These are phyloP conservation scores for Endoconidiophora polonica DNA, from an alignment of 2,329 filamentous ascomycete species.

Conservation along the genomic window DNA sequence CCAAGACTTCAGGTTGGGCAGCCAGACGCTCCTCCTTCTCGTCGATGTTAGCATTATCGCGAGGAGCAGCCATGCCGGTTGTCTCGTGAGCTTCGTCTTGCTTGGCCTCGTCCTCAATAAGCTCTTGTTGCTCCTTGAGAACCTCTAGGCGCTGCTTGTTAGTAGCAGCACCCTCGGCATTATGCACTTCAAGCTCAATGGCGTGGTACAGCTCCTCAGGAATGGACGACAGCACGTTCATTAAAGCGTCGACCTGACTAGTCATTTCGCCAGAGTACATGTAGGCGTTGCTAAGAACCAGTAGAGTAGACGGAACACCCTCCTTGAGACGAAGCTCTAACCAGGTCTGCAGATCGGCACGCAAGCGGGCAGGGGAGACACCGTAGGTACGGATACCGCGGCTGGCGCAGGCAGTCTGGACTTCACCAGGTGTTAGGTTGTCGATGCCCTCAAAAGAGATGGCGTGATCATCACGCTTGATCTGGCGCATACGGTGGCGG, in stretches of 20 bases:
- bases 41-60: constrained; percentile 84
- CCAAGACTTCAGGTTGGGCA: constrained; percentile 32
- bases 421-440: constrained; percentile 77
- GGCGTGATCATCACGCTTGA: constrained; percentile 92
- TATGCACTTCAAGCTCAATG: constrained; percentile 96
- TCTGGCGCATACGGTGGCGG: constrained; percentile 94
- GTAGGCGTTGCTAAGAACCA: constrained; percentile 93
- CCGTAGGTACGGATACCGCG: constrained; percentile 87
- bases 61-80: constrained; percentile 55
- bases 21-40: constrained; percentile 65
- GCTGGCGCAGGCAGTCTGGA: constrained; percentile 81
- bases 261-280: constrained; percentile 90
- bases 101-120: constrained; percentile 93
- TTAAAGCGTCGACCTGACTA: constrained; percentile 81
- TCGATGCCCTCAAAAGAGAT: constrained; percentile 91
- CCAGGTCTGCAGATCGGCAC: constrained; percentile 86
- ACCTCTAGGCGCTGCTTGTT: constrained; percentile 99
- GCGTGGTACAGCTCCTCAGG: constrained; percentile 98
- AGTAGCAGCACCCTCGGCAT: constrained; percentile 86
- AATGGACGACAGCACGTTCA: constrained; percentile 82
- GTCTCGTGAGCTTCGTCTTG: constrained; percentile 71
- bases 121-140: constrained; percentile 92
- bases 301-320: constrained; percentile 85
- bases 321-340: constrained; percentile 83
- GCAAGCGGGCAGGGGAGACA: constrained; percentile 71